Percentiles rank a stretch among this genome's conserved stretches.
Conservation (phyloP, 2,329 filamentous ascomycete genomes). For the Exophiala spinifera region DNA sequence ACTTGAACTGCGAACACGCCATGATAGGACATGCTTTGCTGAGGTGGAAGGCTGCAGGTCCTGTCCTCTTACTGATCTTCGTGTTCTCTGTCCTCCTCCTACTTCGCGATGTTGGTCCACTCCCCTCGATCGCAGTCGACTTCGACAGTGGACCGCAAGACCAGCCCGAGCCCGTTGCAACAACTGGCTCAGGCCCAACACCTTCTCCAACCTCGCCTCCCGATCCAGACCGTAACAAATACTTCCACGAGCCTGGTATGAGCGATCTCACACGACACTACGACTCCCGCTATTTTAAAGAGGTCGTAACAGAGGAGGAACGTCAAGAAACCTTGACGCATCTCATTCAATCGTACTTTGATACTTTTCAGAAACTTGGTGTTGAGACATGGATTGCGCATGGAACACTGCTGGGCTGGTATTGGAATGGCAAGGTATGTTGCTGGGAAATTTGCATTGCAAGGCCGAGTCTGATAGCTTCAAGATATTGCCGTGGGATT, state of each 20-base stretch:
- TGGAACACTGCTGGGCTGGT: constrained; percentile 81
- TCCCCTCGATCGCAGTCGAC: no score
- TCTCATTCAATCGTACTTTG: constrained; percentile 72
- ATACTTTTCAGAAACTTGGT: constrained; percentile 60
- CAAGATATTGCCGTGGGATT: constrained; percentile 49
- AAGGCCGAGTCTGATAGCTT: background rate
- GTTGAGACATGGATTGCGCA: constrained; percentile 85
- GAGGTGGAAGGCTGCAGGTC: no score
- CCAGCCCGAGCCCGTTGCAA: background rate
- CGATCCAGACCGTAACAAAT: constrained; percentile 47
- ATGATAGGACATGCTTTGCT: no score
- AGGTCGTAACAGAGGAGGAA: constrained; percentile 62
- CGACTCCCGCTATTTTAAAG: constrained; percentile 66
- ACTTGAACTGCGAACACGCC: no score
- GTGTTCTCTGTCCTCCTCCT: no score
- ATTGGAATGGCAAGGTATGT: constrained; percentile 70
- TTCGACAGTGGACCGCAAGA: no score
- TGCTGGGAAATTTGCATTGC: background rate
- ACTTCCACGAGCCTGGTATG: constrained; percentile 56
- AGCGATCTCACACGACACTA: constrained; percentile 67
- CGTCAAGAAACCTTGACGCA: constrained; percentile 64
- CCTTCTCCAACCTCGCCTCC: background rate
- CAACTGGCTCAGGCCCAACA: background rate
- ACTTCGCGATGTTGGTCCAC: no score
- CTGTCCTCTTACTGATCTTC: no score